Percentiles rank a stretch among this genome's conserved stretches.
phyloP scores from a whole-genome alignment of 2,329 filamentous ascomycete genomes.

The Monosporascus sp. region DNA sequence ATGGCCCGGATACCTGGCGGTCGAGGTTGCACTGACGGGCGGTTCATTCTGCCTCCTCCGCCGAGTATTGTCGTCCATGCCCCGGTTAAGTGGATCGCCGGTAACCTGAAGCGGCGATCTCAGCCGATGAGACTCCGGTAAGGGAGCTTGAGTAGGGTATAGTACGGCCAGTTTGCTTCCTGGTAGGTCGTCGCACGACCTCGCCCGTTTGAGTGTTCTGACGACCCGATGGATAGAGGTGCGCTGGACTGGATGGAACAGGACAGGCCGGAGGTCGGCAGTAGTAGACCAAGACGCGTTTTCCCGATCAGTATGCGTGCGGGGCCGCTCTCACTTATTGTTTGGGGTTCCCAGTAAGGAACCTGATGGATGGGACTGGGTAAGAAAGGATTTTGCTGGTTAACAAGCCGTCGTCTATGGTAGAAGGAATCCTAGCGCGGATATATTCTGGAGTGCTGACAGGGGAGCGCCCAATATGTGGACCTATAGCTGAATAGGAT shows the following conservation, averaged over 20 bases:
- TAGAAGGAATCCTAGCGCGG: background rate
- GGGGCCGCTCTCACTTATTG: background rate
- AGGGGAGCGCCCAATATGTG: background rate
- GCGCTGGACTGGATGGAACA: constrained; percentile 1
- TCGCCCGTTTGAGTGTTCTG: constrained; percentile 13
- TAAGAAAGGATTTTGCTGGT: background rate
- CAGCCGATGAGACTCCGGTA: constrained; percentile 62
- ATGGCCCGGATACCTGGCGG: constrained; percentile 47
- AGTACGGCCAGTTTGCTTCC: constrained; percentile 58
- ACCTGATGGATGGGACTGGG: background rate
- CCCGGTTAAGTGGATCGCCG: constrained; percentile 48
- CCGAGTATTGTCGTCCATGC: constrained; percentile 76
- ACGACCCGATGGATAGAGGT: constrained; percentile 5
- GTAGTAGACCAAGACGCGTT: background rate
- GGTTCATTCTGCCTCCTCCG: constrained; percentile 71
- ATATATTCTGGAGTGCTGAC: background rate
- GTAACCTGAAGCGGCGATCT: constrained; percentile 54
- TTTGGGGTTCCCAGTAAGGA: background rate
- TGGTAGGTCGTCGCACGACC: constrained; percentile 29
- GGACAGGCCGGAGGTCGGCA: background rate
- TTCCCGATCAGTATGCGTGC: background rate
- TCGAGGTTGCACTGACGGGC: constrained; percentile 57
- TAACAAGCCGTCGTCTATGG: background rate
- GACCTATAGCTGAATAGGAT: background rate
- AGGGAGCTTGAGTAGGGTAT: constrained; percentile 57